Conservation (phyloP, 495 filamentous ascomycete genomes). For the Antarctomyces pellizariae region DNA sequence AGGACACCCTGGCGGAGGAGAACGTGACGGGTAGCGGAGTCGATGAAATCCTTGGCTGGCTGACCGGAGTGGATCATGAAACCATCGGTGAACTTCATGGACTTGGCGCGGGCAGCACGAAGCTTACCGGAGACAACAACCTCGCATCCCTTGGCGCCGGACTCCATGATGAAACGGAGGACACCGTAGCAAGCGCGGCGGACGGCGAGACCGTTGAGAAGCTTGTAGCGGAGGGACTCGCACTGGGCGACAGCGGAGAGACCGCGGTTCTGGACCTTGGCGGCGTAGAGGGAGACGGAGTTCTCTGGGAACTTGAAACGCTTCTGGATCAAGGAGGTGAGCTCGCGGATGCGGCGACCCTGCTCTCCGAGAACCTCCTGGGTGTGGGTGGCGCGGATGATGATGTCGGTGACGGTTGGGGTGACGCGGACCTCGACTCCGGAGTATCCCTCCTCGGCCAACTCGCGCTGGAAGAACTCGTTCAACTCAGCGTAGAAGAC, state of each 20-base stretch:
- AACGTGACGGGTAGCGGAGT: slow-evolving; percentile 92
- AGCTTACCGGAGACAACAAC: slow-evolving; percentile 98
- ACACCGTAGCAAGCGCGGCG: slow-evolving; percentile 98
- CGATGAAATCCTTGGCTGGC: slow-evolving; percentile 98
- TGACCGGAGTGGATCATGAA: slow-evolving; percentile 99
- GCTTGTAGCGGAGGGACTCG: slow-evolving; percentile 98
- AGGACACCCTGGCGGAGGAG: slow-evolving; percentile 98
- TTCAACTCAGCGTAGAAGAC: slow-evolving; percentile 99
- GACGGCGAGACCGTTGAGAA: slow-evolving; percentile 96
- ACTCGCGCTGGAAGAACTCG: slow-evolving; percentile 99
- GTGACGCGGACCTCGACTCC: slow-evolving; percentile 99
- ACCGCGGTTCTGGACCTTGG: slow-evolving; percentile 99
- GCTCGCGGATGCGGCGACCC: slow-evolving; percentile 97
- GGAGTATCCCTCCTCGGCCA: slow-evolving; percentile 98
- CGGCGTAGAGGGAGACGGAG: slow-evolving; percentile 97
- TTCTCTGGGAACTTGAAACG: slow-evolving; percentile 99
- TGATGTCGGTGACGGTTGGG: slow-evolving; percentile 99
- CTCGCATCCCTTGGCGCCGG: slow-evolving; percentile 96
- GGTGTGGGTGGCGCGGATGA: slow-evolving; percentile 98
- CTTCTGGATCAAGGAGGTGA: slow-evolving; percentile 99
- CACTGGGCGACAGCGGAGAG: slow-evolving; percentile 98
- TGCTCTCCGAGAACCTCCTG: slow-evolving; percentile 99
- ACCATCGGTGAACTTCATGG: slow-evolving; percentile 99
- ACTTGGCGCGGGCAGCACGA: slow-evolving; percentile 94
- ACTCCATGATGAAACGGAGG: slow-evolving; percentile 99